Evolutionary conservation across 768 basidiomycete species (phyloP).

Genomic region (Gloeostereum incarnatum): DNA sequence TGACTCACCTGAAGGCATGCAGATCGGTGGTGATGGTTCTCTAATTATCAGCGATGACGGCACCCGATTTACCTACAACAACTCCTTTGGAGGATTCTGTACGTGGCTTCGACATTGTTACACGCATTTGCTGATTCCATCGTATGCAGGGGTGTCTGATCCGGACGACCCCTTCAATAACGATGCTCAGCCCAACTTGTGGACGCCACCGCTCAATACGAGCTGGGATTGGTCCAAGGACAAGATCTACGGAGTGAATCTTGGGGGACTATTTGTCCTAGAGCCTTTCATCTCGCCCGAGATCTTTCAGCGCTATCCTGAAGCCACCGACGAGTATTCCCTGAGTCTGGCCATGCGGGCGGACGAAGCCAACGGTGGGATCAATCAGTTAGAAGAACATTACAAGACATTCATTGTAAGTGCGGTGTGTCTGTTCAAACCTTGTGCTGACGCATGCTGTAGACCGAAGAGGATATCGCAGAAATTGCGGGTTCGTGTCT

Average conservation of each 20-base stretch:
- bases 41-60: conserved; percentile 58
- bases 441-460: conserved; percentile 5
- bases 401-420: conserved; percentile 78
- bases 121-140: conserved; percentile 6
- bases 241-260: conserved; percentile 59
- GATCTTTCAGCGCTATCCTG: conserved; percentile 50
- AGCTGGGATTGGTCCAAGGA: conserved; percentile 64
- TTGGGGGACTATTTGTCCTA: conserved; percentile 69
- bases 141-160: conserved; percentile 47
- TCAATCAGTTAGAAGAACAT: conserved; percentile 64
- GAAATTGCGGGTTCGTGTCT: no score
- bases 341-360: conserved; percentile 56
- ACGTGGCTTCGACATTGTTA: conserved; percentile 19
- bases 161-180: conserved; percentile 70
- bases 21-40: conserved; percentile 63
- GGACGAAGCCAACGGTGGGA: conserved; percentile 52
- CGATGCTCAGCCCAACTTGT: conserved; percentile 64
- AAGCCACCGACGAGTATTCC: conserved; percentile 56
- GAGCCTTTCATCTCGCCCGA: conserved; percentile 58
- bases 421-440: conserved; percentile 6
- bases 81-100: conserved; percentile 71
- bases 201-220: conserved; percentile 72
- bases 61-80: conserved; percentile 64
- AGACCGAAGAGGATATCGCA: conserved; percentile 85
- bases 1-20: conserved; percentile 13